Percentiles rank a stretch among this genome's conserved stretches.
Evolutionary conservation across 2,329 filamentous ascomycete genomes (phyloP).

Genomic region (Cladophialophora exuberans): DNA sequence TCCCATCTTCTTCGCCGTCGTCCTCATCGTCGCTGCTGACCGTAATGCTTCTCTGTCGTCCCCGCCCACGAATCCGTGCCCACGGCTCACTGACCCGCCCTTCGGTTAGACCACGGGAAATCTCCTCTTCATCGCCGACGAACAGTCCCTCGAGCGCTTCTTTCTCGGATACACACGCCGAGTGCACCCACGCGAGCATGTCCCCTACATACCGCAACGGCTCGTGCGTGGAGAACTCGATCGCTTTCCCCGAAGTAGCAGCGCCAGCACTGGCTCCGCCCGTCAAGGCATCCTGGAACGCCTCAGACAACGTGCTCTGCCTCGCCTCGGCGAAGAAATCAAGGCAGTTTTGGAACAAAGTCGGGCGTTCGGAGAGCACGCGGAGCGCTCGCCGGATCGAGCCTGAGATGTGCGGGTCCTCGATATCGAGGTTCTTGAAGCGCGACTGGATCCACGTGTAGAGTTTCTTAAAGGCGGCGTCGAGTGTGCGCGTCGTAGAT

Average conservation of each 20-base stretch:
- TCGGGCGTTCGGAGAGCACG: slow-evolving; percentile 85
- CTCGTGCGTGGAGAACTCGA: slow-evolving; percentile 91
- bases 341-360: slow-evolving; percentile 88
- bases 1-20: slow-evolving; percentile 59
- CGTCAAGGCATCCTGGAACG: slow-evolving; percentile 86
- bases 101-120: slow-evolving; percentile 78
- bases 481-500: slow-evolving; percentile 81
- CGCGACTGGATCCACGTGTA: slow-evolving; percentile 95
- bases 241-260: slow-evolving; percentile 68
- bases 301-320: slow-evolving; percentile 82
- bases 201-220: slow-evolving; percentile 89
- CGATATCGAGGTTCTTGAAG: slow-evolving; percentile 88
- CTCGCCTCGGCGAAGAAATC: slow-evolving; percentile 91
- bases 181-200: slow-evolving; percentile 97
- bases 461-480: slow-evolving; percentile 90
- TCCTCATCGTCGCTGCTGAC: slow-evolving; percentile 15
- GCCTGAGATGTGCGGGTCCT: slow-evolving; percentile 88
- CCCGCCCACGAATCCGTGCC: slow-evolving; percentile 59
- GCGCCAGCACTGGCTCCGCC: slow-evolving; percentile 70
- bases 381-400: slow-evolving; percentile 82
- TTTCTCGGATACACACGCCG: slow-evolving; percentile 87
- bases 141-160: slow-evolving; percentile 92
- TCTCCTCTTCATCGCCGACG: slow-evolving; percentile 84
- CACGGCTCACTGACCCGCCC: slow-evolving; percentile 84
- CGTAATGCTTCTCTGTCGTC: slow-evolving; percentile 2